Conservation (phyloP, 129 eudicot genomes). For the Gnaphalium uliginosum region DNA sequence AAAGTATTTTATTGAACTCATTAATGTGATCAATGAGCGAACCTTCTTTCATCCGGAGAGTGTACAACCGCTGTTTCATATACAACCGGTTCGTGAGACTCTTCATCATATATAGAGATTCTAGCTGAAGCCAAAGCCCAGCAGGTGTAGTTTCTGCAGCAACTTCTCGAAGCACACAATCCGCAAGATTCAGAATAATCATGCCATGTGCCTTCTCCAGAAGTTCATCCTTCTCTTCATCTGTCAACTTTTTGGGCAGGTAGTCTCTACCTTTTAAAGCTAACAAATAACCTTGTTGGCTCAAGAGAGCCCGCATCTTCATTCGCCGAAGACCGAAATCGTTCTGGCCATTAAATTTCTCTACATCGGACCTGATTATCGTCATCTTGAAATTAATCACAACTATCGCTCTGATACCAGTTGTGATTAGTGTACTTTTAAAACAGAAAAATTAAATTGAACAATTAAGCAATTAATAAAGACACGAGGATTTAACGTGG, state of each 20-base stretch:
- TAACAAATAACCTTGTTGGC: neutral
- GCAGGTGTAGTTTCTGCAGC: neutral
- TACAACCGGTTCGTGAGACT: neutral
- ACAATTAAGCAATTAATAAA: too few relatives aligned
- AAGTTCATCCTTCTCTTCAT: neutral
- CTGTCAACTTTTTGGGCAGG: neutral
- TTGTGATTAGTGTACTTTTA: neutral
- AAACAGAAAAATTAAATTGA: neutral
- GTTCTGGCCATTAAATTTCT: neutral
- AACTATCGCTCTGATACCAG: neutral
- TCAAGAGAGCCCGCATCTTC: neutral
- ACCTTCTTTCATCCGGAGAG: neutral
- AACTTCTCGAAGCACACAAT: neutral
- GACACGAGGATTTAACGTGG: neutral
- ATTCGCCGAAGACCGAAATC: neutral
- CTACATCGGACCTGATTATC: neutral
- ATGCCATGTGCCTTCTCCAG: slow-evolving; percentile 3
- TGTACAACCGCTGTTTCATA: neutral
- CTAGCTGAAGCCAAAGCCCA: neutral
- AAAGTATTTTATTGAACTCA: neutral
- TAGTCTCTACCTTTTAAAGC: neutral
- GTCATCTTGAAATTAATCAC: neutral
- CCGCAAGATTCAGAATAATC: neutral
- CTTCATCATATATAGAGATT: slow-evolving; percentile 2
- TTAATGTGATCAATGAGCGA: neutral